Conservation (phyloP, 2,329 filamentous ascomycete genomes). For the Phialophora expanda region DNA sequence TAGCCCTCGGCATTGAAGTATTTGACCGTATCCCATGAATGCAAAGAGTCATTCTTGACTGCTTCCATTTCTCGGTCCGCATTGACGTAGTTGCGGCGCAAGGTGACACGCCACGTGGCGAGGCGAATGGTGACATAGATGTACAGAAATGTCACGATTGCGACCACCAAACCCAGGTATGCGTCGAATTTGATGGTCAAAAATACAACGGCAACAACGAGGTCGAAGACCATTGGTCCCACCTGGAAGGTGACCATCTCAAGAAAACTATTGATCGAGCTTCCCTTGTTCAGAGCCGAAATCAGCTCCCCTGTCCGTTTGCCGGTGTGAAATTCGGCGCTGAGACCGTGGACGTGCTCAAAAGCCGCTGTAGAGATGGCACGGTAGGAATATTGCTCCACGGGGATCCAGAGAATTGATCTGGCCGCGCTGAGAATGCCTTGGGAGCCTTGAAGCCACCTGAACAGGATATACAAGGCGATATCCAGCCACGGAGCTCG, state of each 20-base stretch:
- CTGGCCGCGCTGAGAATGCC: slow-evolving; percentile 83
- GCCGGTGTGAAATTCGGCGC: slow-evolving; percentile 92
- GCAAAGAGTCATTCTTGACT: slow-evolving; percentile 97
- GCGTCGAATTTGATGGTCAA: slow-evolving; percentile 80
- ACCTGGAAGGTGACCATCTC: slow-evolving; percentile 97
- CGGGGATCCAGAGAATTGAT: slow-evolving; percentile 90
- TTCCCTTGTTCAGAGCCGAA: slow-evolving; percentile 93
- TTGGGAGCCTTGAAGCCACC: slow-evolving; percentile 84
- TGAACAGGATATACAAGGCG: slow-evolving; percentile 75
- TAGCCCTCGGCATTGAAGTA: slow-evolving; percentile 86
- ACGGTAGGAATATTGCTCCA: slow-evolving; percentile 95
- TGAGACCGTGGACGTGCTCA: slow-evolving; percentile 94
- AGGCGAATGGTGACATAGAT: slow-evolving; percentile 95
- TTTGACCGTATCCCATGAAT: slow-evolving; percentile 95
- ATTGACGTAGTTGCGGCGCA: slow-evolving; percentile 92
- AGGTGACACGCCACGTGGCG: slow-evolving; percentile 89
- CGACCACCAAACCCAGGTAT: slow-evolving; percentile 87
- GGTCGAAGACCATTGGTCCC: slow-evolving; percentile 89
- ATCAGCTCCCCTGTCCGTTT: slow-evolving; percentile 97
- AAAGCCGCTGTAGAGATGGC: slow-evolving; percentile 94
- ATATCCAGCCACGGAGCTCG: slow-evolving; percentile 76
- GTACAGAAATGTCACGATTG: slow-evolving; percentile 92
- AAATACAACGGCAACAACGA: slow-evolving; percentile 81
- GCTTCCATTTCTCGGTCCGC: slow-evolving; percentile 93
- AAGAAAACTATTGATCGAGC: slow-evolving; percentile 93